Base-by-base conservation (phyloP, 768 basidiomycete species). In the Termitomyces sp. region DNA sequence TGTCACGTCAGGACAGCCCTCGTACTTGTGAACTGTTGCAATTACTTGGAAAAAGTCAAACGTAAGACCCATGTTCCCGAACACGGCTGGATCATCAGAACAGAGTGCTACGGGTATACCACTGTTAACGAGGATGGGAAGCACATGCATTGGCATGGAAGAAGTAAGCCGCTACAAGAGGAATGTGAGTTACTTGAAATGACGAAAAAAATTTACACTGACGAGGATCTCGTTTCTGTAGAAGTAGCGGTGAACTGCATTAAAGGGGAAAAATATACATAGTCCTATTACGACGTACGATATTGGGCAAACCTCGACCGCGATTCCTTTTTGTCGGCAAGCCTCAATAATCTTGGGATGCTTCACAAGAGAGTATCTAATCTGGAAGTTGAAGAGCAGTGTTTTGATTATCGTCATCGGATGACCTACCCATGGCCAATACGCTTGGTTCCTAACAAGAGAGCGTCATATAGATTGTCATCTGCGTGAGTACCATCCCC, bases 131-230 rank as follows among this genome's bases (percentile, higher is more conserved):
- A 90, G 65, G n/a, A 80, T 75, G 0, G 88, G 87, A 28, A 92
- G 74, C 1, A 87, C 88, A 67, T 92, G 89, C 80, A 83, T 86
- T 2, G 85, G 85, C 83, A 91, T 91, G 5, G 88, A 89, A 9
- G 87, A 83, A 3, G 88, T 87, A 53, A 90, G 73, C 10, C 88
- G 83, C 87, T 89, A 24, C 7, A 63, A 56, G 14, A 33, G 26
- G 47, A 40, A 53, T 18, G 51, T 30, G 28, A 16, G 52, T 8
- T 46, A 33, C 46, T 14, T 22, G 7, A 49, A 13, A 26, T 4
- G 30, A 32, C 32, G 16, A 43, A 0, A 14, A 45, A 46, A 18
- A 8, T 7, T 24, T 24, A 3, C 12, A 43, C 40, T 50, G 42
- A 88, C 88, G 68, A 92, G 70, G 38, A 91, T 82, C 64, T 91